These are phyloP conservation scores for Suillus lakei DNA, from an alignment of 768 basidiomycete genomes.

Conservation along the genomic window DNA sequence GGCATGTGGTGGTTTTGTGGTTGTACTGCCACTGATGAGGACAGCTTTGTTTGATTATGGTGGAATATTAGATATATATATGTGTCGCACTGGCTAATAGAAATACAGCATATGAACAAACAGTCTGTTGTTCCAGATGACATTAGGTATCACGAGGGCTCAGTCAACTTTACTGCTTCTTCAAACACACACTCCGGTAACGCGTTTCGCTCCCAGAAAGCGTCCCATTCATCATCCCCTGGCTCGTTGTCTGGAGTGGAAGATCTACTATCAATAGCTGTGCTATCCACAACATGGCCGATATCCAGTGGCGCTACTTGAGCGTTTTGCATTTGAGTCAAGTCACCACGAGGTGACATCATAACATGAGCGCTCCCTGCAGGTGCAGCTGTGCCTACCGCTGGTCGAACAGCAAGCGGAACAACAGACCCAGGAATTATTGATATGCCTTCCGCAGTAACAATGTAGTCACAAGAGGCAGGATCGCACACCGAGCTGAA, in stretches of 20 bases:
- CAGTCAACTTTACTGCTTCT: background rate
- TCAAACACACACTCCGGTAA: slow-evolving; percentile 42
- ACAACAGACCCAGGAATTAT: slow-evolving; percentile 30
- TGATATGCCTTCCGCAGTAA: slow-evolving; percentile 64
- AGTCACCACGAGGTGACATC: background rate
- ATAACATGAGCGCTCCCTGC: background rate
- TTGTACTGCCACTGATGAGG: background rate
- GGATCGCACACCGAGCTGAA: slow-evolving; percentile 71
- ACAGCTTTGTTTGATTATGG: slow-evolving; percentile 20
- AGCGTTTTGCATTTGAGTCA: slow-evolving; percentile 9
- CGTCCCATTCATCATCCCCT: slow-evolving; percentile 53
- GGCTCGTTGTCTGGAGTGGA: slow-evolving; percentile 31
- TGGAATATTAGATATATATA: slow-evolving; percentile 2
- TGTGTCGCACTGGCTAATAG: background rate
- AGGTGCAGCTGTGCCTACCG: background rate
- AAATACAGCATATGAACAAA: background rate
- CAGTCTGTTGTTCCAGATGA: background rate
- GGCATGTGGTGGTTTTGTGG: background rate
- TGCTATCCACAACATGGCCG: slow-evolving; percentile 36
- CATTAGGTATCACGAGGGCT: background rate
- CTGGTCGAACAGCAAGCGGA: slow-evolving; percentile 4
- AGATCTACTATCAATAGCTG: slow-evolving; percentile 19
- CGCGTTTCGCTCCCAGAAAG: slow-evolving; percentile 47
- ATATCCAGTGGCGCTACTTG: slow-evolving; percentile 42
- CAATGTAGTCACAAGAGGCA: slow-evolving; percentile 74